A percentile compares a stretch with the other conserved stretches of the same genome.
Evolutionary conservation across 1,284 basidiomycete species (phyloP).

Genomic region (Prillingera fragicola): DNA sequence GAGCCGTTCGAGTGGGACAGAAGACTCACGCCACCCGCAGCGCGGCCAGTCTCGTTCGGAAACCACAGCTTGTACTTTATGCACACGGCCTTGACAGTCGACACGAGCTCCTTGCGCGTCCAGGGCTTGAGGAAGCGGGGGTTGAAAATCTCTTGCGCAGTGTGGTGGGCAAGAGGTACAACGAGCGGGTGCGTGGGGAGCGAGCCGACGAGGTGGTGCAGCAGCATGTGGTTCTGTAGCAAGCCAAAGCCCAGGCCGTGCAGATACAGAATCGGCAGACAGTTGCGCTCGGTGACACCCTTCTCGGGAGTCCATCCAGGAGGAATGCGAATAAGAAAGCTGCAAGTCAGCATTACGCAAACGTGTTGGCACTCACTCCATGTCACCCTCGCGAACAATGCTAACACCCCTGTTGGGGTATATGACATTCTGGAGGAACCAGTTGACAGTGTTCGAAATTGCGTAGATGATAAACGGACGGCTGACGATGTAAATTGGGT

Average conservation of each 20-base stretch:
- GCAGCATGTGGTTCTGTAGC: constrained; percentile 48
- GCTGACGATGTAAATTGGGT: constrained; percentile 58
- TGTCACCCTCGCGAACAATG: constrained; percentile 46
- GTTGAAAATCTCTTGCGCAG: constrained; percentile 78
- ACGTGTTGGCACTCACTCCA: constrained; percentile 44
- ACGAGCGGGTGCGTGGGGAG: constrained; percentile 68
- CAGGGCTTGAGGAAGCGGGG: constrained; percentile 65
- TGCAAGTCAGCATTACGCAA: constrained; percentile 30
- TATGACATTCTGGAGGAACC: constrained; percentile 24
- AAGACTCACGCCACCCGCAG: constrained; percentile 59
- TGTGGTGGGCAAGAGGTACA: constrained; percentile 73
- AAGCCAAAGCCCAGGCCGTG: constrained; percentile 82
- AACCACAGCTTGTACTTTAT: constrained; percentile 58
- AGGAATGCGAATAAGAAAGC: constrained; percentile 70
- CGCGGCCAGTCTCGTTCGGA: constrained; percentile 13
- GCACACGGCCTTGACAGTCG: constrained; percentile 59
- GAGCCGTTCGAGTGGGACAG: constrained; percentile 74
- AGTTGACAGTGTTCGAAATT: constrained; percentile 56
- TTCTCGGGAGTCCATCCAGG: constrained; percentile 56
- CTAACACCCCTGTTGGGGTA: constrained; percentile 34
- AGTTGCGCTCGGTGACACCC: constrained; percentile 36
- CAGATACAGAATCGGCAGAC: constrained; percentile 71
- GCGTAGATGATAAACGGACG: constrained; percentile 71
- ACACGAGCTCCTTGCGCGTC: constrained; percentile 57
- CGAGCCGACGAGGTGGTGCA: constrained; percentile 45